Evolutionary conservation across 1,284 basidiomycete species (phyloP).

Genomic region (Cryptococcus maquisensis): DNA sequence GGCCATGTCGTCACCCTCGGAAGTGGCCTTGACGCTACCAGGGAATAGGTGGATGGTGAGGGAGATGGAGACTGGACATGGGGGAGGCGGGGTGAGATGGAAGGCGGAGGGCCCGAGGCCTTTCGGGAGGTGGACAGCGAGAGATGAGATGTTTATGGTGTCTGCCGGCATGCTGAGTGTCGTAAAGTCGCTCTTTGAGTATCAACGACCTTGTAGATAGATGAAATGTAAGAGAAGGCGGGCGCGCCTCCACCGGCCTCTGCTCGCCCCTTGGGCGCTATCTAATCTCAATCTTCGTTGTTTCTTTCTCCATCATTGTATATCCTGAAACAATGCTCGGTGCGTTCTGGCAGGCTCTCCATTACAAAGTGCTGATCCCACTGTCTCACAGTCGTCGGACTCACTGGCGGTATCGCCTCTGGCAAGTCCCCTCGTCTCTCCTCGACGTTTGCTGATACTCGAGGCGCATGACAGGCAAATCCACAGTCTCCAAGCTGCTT

Average conservation of each 20-base stretch:
- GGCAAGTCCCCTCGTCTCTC: conserved; percentile 50
- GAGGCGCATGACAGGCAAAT: conserved; percentile 60
- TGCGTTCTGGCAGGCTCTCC: not conserved
- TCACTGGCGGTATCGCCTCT: conserved; percentile 94
- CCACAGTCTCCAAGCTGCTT: conserved; percentile 77
- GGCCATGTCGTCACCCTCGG: conserved; percentile 35
- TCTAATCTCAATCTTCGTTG: not conserved
- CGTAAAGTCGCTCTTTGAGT: too few species aligned
- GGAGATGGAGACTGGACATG: conserved; percentile 37
- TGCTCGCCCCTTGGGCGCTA: not conserved
- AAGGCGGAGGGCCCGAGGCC: conserved; percentile 47
- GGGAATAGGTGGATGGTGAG: conserved; percentile 31
- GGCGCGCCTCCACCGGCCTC: not conserved
- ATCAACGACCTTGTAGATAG: too few species aligned
- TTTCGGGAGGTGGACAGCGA: conserved; percentile 38
- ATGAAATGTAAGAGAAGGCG: not conserved
- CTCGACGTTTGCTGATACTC: not conserved
- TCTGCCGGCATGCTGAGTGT: conserved; percentile 21
- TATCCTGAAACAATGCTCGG: not conserved
- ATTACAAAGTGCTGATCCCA: not conserved
- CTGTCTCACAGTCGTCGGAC: conserved; percentile 69
- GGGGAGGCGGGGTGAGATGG: conserved; percentile 31
- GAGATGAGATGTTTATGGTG: conserved; percentile 34
- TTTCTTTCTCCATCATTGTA: too few species aligned
- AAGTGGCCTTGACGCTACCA: conserved; percentile 31